These are phyloP conservation scores for Pythium dissotocum DNA, from an alignment of 352 stramenopile genomes.

Conservation along the genomic window DNA sequence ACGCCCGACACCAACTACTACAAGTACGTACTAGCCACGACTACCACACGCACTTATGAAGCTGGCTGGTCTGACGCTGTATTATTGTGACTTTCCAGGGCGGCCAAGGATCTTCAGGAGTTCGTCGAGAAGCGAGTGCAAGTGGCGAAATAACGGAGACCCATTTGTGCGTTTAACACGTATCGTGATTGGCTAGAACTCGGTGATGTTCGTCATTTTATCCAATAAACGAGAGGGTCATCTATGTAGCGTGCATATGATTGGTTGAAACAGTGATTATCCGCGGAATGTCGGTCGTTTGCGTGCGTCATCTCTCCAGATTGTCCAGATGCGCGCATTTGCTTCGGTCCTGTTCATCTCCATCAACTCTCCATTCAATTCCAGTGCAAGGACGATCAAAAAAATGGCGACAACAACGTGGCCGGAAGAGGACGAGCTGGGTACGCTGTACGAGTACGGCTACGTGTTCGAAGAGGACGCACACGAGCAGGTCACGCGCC, in stretches of 20 bases:
- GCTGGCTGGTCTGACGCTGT: not conserved
- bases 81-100: slow-evolving; percentile 32
- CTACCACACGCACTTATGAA: not conserved
- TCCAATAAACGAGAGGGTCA: not conserved
- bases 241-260: not conserved
- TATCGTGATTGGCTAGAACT: slow-evolving; percentile 19
- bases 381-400: slow-evolving; percentile 1
- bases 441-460: slow-evolving; percentile 20
- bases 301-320: not conserved
- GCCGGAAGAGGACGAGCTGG: slow-evolving; percentile 25
- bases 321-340: not conserved
- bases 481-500: slow-evolving; percentile 61
- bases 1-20: slow-evolving; percentile 95
- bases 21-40: slow-evolving; percentile 68
- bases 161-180: slow-evolving; percentile 1
- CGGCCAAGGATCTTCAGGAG: slow-evolving; percentile 72
- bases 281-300: not conserved
- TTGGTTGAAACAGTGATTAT: not conserved
- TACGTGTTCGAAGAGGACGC: slow-evolving; percentile 25
- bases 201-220: not conserved
- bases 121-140: slow-evolving; percentile 76
- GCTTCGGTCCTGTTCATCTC: slow-evolving; percentile 17
- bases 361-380: not conserved
- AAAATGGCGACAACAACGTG: slow-evolving; percentile 7
- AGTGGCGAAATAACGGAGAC: slow-evolving; percentile 30